Evolutionary conservation across 805 yeast species (phyloP).

Genomic region (Zygosaccharomyces bisporus): DNA sequence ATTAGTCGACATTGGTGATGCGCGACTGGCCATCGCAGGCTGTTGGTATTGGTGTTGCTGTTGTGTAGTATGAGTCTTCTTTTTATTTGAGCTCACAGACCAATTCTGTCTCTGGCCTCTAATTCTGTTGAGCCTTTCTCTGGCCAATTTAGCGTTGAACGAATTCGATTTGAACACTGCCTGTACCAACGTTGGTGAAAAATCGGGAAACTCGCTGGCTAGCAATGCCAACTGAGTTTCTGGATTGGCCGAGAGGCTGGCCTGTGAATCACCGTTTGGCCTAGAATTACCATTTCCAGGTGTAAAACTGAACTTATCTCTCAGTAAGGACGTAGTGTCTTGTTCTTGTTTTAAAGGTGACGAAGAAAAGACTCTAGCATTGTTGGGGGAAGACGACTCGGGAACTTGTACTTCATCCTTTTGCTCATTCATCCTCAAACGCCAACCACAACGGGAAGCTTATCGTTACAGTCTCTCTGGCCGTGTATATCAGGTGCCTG

Average conservation of each 20-base stretch:
- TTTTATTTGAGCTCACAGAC: slow-evolving; percentile 17
- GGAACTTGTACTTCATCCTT: slow-evolving; percentile 46
- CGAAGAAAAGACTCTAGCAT: slow-evolving; percentile 23
- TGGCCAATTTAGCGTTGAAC: slow-evolving; percentile 35
- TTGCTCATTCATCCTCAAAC: slow-evolving; percentile 15
- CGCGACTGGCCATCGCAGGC: slow-evolving; percentile 9
- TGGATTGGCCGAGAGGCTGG: slow-evolving; percentile 13
- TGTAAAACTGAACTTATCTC: slow-evolving; percentile 44
- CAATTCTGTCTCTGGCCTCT: slow-evolving; percentile 28
- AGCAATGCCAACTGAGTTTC: slow-evolving; percentile 21
- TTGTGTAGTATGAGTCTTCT: slow-evolving; percentile 1
- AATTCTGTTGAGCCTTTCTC: slow-evolving; percentile 33
- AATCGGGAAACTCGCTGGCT: slow-evolving; percentile 32
- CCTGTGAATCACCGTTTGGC: slow-evolving; percentile 1
- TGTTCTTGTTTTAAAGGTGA: slow-evolving; percentile 28
- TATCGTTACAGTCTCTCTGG: background rate
- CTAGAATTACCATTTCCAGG: slow-evolving; percentile 18
- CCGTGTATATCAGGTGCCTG: background rate
- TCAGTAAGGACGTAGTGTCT: slow-evolving; percentile 25
- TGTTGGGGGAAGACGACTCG: slow-evolving; percentile 43
- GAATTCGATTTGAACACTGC: slow-evolving; percentile 41
- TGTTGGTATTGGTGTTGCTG: slow-evolving; percentile 1
- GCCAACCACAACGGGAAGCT: slow-evolving; percentile 7
- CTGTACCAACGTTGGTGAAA: slow-evolving; percentile 36
- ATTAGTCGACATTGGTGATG: slow-evolving; percentile 24